Evolutionary conservation across 2,329 filamentous ascomycete genomes (phyloP).

Genomic region (Arthrobotrys sphaeroides): DNA sequence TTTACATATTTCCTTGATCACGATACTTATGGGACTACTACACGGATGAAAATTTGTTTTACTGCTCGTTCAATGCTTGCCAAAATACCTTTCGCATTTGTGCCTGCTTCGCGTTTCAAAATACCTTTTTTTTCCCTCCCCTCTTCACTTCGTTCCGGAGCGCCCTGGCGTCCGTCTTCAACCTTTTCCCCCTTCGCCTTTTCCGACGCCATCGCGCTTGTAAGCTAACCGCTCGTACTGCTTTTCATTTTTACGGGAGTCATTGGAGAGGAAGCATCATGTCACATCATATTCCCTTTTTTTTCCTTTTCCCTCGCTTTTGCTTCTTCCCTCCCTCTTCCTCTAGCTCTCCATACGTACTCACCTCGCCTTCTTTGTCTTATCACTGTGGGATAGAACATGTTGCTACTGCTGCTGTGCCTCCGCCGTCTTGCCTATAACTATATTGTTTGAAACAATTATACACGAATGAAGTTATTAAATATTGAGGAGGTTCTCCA

Average conservation of each 20-base stretch:
- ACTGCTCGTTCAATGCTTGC: background rate
- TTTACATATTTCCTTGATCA: constrained; percentile 9
- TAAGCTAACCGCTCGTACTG: constrained; percentile 2
- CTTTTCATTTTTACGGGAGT: constrained; percentile 32
- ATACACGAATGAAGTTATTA: too few relatives aligned
- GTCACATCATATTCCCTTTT: background rate
- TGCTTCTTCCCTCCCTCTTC: background rate
- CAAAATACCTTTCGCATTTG: constrained; percentile 31
- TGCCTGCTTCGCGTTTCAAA: background rate
- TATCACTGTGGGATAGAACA: background rate
- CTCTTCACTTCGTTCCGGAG: background rate
- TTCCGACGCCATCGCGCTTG: constrained; percentile 3
- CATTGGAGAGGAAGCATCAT: constrained; percentile 17
- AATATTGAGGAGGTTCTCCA: too few relatives aligned
- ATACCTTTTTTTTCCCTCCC: constrained; percentile 1
- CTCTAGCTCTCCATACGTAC: too few relatives aligned
- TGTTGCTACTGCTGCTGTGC: background rate
- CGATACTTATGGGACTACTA: constrained; percentile 50
- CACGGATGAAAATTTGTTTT: constrained; percentile 36
- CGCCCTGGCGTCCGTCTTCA: constrained; percentile 17
- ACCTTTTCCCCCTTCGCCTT: background rate
- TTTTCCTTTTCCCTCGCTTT: background rate
- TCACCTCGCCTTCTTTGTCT: background rate
- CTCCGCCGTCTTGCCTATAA: background rate
- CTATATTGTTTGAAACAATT: too few relatives aligned